Evolutionary conservation across 331 rosid genomes (phyloP).

Genomic region (Quercus phellos): DNA sequence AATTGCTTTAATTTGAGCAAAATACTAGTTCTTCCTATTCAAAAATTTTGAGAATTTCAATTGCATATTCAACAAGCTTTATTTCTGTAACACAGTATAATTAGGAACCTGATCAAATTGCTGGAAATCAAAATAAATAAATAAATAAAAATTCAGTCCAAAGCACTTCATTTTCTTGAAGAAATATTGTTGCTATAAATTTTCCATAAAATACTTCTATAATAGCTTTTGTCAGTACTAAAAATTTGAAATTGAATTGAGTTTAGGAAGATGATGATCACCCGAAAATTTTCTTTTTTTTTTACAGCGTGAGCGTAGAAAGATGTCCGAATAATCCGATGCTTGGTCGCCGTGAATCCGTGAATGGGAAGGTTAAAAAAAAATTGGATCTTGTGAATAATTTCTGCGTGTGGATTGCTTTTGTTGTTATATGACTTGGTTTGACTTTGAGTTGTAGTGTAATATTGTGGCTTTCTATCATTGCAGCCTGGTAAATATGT

Average conservation of each 20-base stretch:
- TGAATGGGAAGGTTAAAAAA: conserved; percentile 68
- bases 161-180: neutral
- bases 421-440: neutral
- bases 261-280: neutral
- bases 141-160: neutral
- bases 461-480: neutral
- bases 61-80: neutral
- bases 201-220: neutral
- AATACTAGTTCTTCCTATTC: neutral
- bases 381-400: neutral
- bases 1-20: neutral
- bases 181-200: neutral
- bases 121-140: neutral
- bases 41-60: neutral
- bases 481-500: conserved; percentile 69
- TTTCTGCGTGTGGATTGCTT: neutral
- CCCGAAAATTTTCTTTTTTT: neutral
- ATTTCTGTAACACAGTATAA: neutral
- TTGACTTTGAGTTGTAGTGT: conserved; percentile 5
- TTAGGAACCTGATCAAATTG: neutral
- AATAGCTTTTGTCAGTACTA: neutral
- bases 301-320: conserved; percentile 70
- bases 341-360: conserved; percentile 76
- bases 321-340: conserved; percentile 59
- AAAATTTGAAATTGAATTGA: neutral